A percentile compares a stretch with the other conserved stretches of the same genome.
phyloP scores from a whole-genome alignment of 345 rosid species.

The Linum tenue region DNA sequence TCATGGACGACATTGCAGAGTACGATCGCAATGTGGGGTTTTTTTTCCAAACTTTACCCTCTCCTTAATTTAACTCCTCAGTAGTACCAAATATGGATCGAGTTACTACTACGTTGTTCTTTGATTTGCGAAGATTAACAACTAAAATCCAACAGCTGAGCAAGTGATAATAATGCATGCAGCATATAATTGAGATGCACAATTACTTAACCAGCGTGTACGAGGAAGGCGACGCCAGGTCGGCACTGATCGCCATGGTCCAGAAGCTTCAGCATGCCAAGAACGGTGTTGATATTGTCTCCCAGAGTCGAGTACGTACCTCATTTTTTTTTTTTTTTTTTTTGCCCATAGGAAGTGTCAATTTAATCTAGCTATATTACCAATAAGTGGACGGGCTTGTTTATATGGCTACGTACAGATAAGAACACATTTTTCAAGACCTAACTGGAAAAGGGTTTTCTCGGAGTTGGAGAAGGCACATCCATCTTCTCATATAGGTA shows the following conservation, averaged over 20 bases:
- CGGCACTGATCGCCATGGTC: conserved; percentile 87
- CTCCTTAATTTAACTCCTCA: too few species aligned
- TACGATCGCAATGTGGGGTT: conserved; percentile 46
- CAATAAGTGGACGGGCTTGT: background rate
- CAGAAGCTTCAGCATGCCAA: conserved; percentile 91
- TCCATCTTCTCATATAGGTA: conserved; percentile 63
- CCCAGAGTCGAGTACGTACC: conserved; percentile 65
- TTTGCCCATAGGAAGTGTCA: background rate
- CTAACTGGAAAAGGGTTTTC: conserved; percentile 91
- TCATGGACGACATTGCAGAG: conserved; percentile 94
- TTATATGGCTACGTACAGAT: conserved; percentile 35
- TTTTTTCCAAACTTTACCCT: background rate
- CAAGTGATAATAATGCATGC: background rate
- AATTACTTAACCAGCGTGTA: conserved; percentile 92
- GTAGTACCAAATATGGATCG: too few species aligned
- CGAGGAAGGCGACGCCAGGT: conserved; percentile 96
- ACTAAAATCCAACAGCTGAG: too few species aligned
- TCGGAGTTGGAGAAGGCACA: conserved; percentile 48
- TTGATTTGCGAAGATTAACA: too few species aligned
- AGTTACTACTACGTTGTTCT: background rate
- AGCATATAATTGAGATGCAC: conserved; percentile 95
- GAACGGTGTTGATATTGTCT: conserved; percentile 84
- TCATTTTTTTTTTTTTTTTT: background rate
- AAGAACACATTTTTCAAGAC: conserved; percentile 90
- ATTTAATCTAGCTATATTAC: too few species aligned